Percentiles rank a stretch among this genome's conserved stretches.
phyloP scores from a whole-genome alignment of 345 rosid genomes.

The Rhizophora mangle region DNA sequence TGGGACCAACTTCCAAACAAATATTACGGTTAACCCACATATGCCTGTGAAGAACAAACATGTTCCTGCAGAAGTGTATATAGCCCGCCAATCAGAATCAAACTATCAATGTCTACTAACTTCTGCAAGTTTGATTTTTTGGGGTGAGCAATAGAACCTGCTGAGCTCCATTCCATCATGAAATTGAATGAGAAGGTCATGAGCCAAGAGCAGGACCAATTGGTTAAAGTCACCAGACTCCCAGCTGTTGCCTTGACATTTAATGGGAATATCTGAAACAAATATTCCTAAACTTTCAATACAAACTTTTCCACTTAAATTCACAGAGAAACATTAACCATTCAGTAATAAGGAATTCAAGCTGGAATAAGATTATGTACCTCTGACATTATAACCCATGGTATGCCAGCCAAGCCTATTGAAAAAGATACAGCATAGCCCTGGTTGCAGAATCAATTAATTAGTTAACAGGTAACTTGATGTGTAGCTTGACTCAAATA shows the following conservation, averaged over 20 bases:
- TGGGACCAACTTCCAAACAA: slow-evolving; percentile 61
- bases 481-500: background rate
- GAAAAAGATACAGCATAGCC: slow-evolving; percentile 30
- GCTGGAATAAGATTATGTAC: slow-evolving; percentile 18
- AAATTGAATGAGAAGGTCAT: slow-evolving; percentile 44
- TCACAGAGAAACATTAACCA: background rate
- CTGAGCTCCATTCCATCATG: slow-evolving; percentile 49
- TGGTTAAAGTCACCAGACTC: slow-evolving; percentile 43
- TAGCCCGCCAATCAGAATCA: no score
- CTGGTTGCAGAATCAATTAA: slow-evolving; percentile 14
- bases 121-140: no score
- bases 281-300: background rate
- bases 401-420: slow-evolving; percentile 50
- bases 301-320: background rate
- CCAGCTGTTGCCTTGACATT: slow-evolving; percentile 67
- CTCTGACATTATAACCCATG: slow-evolving; percentile 73
- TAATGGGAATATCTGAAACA: slow-evolving; percentile 65
- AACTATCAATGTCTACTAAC: no score
- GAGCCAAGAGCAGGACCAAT: slow-evolving; percentile 51
- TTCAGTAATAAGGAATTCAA: background rate
- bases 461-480: background rate
- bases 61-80: no score
- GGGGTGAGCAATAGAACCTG: slow-evolving; percentile 24
- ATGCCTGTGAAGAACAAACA: background rate
- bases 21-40: slow-evolving; percentile 17